Evolutionary conservation across 768 basidiomycete species (phyloP).

Genomic region (Trametes coccinea): DNA sequence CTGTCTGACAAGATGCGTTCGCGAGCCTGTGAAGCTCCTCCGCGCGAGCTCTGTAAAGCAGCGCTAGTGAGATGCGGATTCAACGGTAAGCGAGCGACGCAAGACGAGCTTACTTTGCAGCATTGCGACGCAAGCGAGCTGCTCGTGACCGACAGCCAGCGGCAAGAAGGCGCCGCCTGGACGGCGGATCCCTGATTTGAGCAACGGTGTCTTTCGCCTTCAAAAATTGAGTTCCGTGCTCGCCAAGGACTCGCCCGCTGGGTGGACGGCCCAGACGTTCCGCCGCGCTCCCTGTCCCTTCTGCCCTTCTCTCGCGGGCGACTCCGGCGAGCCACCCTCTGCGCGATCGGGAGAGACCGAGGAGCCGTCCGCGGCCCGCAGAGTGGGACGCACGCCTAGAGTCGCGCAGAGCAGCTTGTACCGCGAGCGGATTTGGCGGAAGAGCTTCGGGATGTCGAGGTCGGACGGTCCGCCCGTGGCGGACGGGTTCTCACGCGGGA

Average conservation of each 20-base stretch:
- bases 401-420: conserved; percentile 86
- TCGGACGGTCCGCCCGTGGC: conserved; percentile 38
- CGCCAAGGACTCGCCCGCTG: conserved; percentile 2
- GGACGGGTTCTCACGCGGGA: conserved; percentile 78
- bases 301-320: background rate
- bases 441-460: conserved; percentile 72
- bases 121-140: background rate
- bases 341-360: conserved; percentile 10
- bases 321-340: background rate
- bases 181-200: background rate
- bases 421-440: conserved; percentile 82
- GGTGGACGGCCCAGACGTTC: conserved; percentile 23
- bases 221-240: conserved; percentile 22
- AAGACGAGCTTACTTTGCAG: background rate
- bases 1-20: background rate
- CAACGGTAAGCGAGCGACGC: background rate
- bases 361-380: conserved; percentile 31
- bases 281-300: conserved; percentile 5
- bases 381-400: conserved; percentile 62
- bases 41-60: no score
- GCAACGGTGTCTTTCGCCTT: background rate
- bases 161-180: background rate
- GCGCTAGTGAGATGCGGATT: no score
- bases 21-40: no score
- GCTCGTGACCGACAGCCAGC: background rate